A percentile compares a stretch with the other conserved stretches of the same genome.
These are phyloP conservation scores for Stephania japonica DNA, from an alignment of 164 flowering plant genomes.

Conservation along the genomic window DNA sequence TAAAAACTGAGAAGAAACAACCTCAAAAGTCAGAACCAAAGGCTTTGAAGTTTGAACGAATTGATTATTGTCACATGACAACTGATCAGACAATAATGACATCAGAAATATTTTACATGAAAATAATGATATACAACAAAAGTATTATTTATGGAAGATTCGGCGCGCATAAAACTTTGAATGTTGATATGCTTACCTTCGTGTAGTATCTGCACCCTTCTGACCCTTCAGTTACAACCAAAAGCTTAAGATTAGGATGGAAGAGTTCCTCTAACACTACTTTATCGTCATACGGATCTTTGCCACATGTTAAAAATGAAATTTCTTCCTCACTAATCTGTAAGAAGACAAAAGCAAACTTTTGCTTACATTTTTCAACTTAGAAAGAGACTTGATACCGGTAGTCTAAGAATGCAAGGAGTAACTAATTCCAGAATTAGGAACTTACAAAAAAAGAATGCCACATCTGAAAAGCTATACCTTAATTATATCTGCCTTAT, in stretches of 20 bases:
- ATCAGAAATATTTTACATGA: neutral
- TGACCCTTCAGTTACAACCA: constrained; percentile 64
- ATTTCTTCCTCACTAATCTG: constrained; percentile 76
- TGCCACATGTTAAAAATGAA: constrained; percentile 56
- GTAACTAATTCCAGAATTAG: neutral
- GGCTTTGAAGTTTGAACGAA: neutral
- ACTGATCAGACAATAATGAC: neutral
- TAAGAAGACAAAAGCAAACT: constrained; percentile 10
- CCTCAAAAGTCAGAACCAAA: neutral
- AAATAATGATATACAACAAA: neutral
- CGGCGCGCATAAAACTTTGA: constrained; percentile 1
- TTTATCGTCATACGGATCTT: constrained; percentile 63
- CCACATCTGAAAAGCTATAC: constrained; percentile 19
- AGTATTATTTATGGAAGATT: constrained; percentile 1
- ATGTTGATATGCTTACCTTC: constrained; percentile 29
- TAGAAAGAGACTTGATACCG: neutral
- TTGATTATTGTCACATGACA: neutral
- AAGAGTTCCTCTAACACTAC: constrained; percentile 64
- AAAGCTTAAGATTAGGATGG: constrained; percentile 61
- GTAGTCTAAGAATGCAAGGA: neutral
- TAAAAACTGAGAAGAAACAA: neutral
- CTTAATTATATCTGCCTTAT: constrained; percentile 70
- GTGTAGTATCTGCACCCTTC: constrained; percentile 79
- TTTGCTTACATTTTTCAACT: neutral
- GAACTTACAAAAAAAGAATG: neutral